phyloP scores from a whole-genome alignment of 768 basidiomycete species.

The Hypholoma sublateritium region DNA sequence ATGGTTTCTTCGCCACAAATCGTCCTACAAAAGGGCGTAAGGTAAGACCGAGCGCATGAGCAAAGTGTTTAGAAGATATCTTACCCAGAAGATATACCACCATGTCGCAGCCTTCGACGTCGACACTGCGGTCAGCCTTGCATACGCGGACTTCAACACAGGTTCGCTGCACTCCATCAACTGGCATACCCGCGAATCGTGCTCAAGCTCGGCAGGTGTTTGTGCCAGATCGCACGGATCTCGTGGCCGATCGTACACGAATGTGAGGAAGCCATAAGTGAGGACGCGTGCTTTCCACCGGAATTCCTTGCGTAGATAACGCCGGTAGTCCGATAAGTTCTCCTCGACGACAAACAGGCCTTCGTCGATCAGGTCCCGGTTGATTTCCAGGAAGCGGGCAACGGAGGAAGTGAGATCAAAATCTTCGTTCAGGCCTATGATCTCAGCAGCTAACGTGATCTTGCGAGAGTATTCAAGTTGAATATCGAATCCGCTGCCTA shows the following conservation, averaged over 20 bases:
- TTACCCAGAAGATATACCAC: conserved; percentile 83
- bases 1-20: conserved; percentile 71
- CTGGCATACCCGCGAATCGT: conserved; percentile 53
- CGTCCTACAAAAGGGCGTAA: conserved; percentile 48
- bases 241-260: conserved; percentile 58
- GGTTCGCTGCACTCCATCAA: conserved; percentile 45
- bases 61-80: conserved; percentile 12
- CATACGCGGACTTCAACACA: conserved; percentile 50
- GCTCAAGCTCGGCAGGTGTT: conserved; percentile 47
- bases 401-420: conserved; percentile 62
- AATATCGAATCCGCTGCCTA: conserved; percentile 72
- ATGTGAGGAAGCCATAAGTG: conserved; percentile 60
- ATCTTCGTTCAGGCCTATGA: conserved; percentile 66
- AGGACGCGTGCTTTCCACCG: conserved; percentile 52
- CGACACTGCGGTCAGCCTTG: conserved; percentile 51
- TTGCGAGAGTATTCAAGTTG: conserved; percentile 55
- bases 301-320: conserved; percentile 46
- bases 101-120: conserved; percentile 52
- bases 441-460: conserved; percentile 45
- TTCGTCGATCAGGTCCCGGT: conserved; percentile 47
- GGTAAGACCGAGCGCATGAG: not conserved
- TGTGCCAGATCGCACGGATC: conserved; percentile 42
- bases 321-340: conserved; percentile 50
- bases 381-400: conserved; percentile 61
- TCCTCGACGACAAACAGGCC: conserved; percentile 45